Evolutionary conservation across 192 early-diverging fungal genomes (phyloP), one percentile per base, ranked within the genome.

Genomic region (Jimgerdemannia flammicorona): DNA sequence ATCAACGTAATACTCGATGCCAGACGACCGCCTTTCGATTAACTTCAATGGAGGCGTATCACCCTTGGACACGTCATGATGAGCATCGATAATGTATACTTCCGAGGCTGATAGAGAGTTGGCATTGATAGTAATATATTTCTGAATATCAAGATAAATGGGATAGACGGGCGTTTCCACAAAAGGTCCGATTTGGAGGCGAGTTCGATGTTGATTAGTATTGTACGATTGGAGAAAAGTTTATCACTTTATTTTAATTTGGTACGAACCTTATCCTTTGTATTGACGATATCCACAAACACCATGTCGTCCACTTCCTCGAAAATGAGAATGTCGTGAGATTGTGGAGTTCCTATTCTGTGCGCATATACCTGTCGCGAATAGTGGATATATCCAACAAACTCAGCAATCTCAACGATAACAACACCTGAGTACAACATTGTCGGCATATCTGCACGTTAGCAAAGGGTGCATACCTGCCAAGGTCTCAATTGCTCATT

Each of bases 1-100:
- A 76, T 94, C 93, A 8, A 91, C 89, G 85, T 89, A 94, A 74
- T 92, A 92, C 65, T 94, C 91, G 10, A 92, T 83, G 41, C 85
- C 87, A 14, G 78, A 75, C 40, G 80, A 81, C 43, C 93, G 82
- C 44, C 85, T 76, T 19, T 90, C 85, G 41, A 93, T 83, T 39
- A 90, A 79, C 3, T 64, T 77, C 20, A 89, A 43, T 6, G 71
- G 40, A 3, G 89, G 86, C 49, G 77, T 10, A 0, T 6, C 67
- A 17, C 71, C 79, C 3, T 49, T 72, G 4, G 75, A 77, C 43
- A 83, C 73, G 71, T 85, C 85, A 72, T 84, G 83, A 65, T 83
- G 70, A 2, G 87, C 83, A 14, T 85, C 77, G 64, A 94, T 81
- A 3, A 94, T 64, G 14, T 82, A 75, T 19, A 90, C 84, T 76